Percentiles rank a stretch among this genome's conserved stretches.
Evolutionary conservation across 441 rosid species (phyloP).

Genomic region (Dalechampia spathulata): DNA sequence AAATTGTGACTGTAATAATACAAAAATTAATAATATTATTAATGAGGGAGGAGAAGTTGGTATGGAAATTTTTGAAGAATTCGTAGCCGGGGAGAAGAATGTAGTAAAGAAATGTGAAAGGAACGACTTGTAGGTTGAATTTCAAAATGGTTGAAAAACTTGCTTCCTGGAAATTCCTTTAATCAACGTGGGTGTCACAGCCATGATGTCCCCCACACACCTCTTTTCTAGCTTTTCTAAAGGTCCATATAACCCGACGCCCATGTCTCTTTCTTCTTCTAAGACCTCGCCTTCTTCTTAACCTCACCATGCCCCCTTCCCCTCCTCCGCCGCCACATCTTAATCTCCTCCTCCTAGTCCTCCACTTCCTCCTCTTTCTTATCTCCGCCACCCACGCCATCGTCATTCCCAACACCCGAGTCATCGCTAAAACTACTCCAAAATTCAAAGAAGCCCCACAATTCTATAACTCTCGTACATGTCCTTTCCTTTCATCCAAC

Average conservation of each 20-base stretch:
- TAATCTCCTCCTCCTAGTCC: slow-evolving; percentile 6
- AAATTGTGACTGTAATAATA: too few species aligned
- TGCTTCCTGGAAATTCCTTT: background rate
- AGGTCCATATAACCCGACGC: background rate
- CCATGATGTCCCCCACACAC: background rate
- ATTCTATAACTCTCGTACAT: slow-evolving; percentile 63
- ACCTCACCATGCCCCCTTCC: slow-evolving; percentile 15
- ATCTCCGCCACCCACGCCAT: background rate
- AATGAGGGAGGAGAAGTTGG: too few species aligned
- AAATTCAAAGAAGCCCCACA: slow-evolving; percentile 85
- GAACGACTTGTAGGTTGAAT: background rate
- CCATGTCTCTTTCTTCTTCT: background rate
- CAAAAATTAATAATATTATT: too few species aligned
- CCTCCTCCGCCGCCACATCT: background rate
- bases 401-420: slow-evolving; percentile 7
- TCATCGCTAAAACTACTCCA: slow-evolving; percentile 23
- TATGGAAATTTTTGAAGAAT: too few species aligned
- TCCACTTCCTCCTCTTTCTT: slow-evolving; percentile 14
- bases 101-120: background rate
- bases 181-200: slow-evolving; percentile 7
- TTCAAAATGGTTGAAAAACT: slow-evolving; percentile 4
- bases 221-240: too few species aligned
- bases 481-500: slow-evolving; percentile 27
- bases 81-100: too few species aligned
- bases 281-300: background rate